Conservation (phyloP, 208 protist genomes). For the Trypanosoma boissoni region DNA sequence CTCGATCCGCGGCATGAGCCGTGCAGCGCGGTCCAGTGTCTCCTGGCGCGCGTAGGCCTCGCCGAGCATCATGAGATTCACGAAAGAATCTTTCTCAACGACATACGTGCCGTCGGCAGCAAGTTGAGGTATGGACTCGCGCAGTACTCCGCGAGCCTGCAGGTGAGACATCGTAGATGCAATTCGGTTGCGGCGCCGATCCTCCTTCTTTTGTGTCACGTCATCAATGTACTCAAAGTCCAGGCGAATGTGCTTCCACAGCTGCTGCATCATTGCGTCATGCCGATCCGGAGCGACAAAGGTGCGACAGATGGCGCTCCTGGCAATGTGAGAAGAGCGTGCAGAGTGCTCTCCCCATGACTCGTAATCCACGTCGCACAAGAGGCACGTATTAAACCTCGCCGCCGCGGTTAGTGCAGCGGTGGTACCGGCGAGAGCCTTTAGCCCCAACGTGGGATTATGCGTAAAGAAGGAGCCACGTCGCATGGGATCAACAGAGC, state of each 20-base stretch:
- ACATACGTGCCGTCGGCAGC: slow-evolving; percentile 4
- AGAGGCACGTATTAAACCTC: slow-evolving; percentile 16
- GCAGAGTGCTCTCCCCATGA: slow-evolving; percentile 44
- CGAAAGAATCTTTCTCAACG: slow-evolving; percentile 34
- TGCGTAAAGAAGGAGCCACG: neutral
- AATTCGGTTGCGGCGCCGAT: slow-evolving; percentile 54
- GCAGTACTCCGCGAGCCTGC: slow-evolving; percentile 37
- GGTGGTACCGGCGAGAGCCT: neutral
- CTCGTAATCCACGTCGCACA: slow-evolving; percentile 30
- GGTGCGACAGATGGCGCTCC: slow-evolving; percentile 44
- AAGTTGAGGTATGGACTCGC: slow-evolving; percentile 34
- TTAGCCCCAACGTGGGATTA: neutral
- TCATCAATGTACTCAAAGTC: slow-evolving; percentile 70
- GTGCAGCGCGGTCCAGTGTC: slow-evolving; percentile 60
- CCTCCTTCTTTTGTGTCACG: slow-evolving; percentile 41
- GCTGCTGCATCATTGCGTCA: slow-evolving; percentile 53
- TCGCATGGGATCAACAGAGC: neutral
- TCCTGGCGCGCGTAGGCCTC: slow-evolving; percentile 44
- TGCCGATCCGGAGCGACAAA: slow-evolving; percentile 56
- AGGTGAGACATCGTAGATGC: slow-evolving; percentile 56
- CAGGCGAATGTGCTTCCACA: slow-evolving; percentile 72
- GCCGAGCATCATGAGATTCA: slow-evolving; percentile 47
- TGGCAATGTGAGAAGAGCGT: slow-evolving; percentile 44
- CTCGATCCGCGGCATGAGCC: slow-evolving; percentile 46
- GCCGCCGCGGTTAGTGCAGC: neutral